Evolutionary conservation across 805 yeast genomes (phyloP).

Genomic region (Candida awuae): DNA sequence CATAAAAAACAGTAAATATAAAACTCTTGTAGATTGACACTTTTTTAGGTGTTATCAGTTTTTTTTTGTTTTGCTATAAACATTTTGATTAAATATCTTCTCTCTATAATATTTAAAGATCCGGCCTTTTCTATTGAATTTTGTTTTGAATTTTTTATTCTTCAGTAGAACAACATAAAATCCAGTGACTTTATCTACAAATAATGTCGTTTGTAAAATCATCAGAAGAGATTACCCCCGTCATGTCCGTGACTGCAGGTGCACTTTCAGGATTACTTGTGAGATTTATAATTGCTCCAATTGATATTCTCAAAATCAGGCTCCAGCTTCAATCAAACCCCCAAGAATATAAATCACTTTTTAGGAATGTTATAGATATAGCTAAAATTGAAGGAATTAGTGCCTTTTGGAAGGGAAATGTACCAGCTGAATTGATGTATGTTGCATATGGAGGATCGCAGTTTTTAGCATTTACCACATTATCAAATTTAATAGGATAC

Average conservation of each 20-base stretch:
- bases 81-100: no score
- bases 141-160: no score
- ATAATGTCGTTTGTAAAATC: constrained; percentile 3
- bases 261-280: constrained; percentile 59
- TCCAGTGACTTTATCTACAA: not conserved
- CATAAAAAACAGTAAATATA: no score
- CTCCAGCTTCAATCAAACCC: constrained; percentile 47
- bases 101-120: no score
- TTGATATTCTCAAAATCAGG: constrained; percentile 72
- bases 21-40: no score
- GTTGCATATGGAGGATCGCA: constrained; percentile 79
- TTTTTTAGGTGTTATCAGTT: no score
- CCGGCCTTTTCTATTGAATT: no score
- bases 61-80: no score
- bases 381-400: constrained; percentile 45
- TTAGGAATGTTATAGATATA: constrained; percentile 35
- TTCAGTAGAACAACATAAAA: no score
- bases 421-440: constrained; percentile 86
- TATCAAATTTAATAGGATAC: constrained; percentile 27
- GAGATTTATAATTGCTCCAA: constrained; percentile 53
- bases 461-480: constrained; percentile 59
- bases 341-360: constrained; percentile 29
- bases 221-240: constrained; percentile 2
- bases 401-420: constrained; percentile 94
- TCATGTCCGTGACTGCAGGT: constrained; percentile 57